Evolutionary conservation across 2,329 filamentous ascomycete species (phyloP).

Genomic region (Ophiostoma perfectum): DNA sequence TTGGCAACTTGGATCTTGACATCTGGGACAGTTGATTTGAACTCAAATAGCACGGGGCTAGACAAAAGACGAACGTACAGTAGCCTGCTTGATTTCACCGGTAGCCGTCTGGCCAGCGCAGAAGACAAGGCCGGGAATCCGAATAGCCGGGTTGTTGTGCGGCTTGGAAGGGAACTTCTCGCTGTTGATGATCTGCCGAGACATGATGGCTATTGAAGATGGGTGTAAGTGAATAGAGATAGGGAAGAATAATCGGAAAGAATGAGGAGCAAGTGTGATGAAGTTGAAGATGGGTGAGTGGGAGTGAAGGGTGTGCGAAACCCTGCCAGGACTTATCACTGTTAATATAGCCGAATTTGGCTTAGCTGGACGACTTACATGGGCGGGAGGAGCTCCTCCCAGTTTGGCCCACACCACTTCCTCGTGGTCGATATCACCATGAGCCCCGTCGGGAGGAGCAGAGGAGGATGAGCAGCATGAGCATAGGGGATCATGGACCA

Average conservation of each 20-base stretch:
- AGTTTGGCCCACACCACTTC: not conserved
- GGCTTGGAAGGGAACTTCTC: slow-evolving; percentile 44
- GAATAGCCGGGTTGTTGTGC: slow-evolving; percentile 42
- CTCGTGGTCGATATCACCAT: not conserved
- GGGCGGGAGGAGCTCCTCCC: slow-evolving; percentile 18
- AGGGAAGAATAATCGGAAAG: not conserved
- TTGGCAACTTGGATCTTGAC: not conserved
- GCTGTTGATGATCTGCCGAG: slow-evolving; percentile 42
- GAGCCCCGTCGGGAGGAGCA: slow-evolving; percentile 12
- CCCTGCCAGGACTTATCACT: not conserved
- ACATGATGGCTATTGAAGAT: slow-evolving; percentile 33
- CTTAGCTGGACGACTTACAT: slow-evolving; percentile 13
- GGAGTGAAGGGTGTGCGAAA: not conserved
- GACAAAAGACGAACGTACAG: slow-evolving; percentile 30
- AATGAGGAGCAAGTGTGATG: not conserved
- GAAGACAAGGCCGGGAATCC: slow-evolving; percentile 44
- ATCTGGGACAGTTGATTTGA: not conserved
- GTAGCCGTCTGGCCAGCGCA: slow-evolving; percentile 45
- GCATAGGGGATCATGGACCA: not conserved
- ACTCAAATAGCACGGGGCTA: not conserved
- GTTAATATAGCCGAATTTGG: slow-evolving; percentile 9
- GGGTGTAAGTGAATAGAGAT: not conserved
- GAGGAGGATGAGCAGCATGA: not conserved
- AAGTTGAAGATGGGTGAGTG: not conserved
- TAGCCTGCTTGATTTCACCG: slow-evolving; percentile 44